Evolutionary conservation across 2,329 filamentous ascomycete genomes (phyloP).

Genomic region (Pyrenophora teres): DNA sequence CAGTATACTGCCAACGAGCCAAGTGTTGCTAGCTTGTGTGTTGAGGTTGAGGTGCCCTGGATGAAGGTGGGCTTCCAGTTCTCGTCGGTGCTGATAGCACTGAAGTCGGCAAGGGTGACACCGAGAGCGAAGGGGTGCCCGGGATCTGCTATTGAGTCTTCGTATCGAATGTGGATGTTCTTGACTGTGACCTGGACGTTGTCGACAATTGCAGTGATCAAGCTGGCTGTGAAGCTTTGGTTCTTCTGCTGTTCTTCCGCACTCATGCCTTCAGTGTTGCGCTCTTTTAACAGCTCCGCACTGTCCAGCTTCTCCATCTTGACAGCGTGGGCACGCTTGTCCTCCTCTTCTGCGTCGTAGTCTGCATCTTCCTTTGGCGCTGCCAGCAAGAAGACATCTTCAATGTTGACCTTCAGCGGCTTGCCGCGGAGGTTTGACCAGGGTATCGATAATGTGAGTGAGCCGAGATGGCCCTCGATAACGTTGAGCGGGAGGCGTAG

Average conservation of each 20-base stretch:
- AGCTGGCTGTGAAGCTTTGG: slow-evolving; percentile 94
- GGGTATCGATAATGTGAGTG: slow-evolving; percentile 89
- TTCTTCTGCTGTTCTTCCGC: slow-evolving; percentile 96
- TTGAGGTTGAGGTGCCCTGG: slow-evolving; percentile 78
- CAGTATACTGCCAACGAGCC: slow-evolving; percentile 93
- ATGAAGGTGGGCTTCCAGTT: slow-evolving; percentile 97
- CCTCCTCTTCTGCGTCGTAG: slow-evolving; percentile 92
- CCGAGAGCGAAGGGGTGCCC: slow-evolving; percentile 95
- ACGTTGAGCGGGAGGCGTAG: slow-evolving; percentile 96
- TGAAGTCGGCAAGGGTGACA: slow-evolving; percentile 92
- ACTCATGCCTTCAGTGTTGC: slow-evolving; percentile 89
- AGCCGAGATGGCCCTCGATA: slow-evolving; percentile 88
- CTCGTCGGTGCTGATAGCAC: slow-evolving; percentile 91
- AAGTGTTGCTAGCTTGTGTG: slow-evolving; percentile 91
- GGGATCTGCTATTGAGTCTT: slow-evolving; percentile 93
- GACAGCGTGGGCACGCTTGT: slow-evolving; percentile 80
- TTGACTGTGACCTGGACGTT: slow-evolving; percentile 97
- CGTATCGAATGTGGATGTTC: slow-evolving; percentile 97
- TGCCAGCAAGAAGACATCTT: slow-evolving; percentile 94
- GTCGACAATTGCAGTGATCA: slow-evolving; percentile 96
- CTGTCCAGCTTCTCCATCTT: slow-evolving; percentile 99
- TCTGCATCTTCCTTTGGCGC: slow-evolving; percentile 94
- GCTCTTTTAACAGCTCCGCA: slow-evolving; percentile 90
- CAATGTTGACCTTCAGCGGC: slow-evolving; percentile 91
- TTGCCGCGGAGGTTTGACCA: slow-evolving; percentile 97